A percentile compares a stretch with the other conserved stretches of the same genome.
These are phyloP conservation scores for Plantago lanceolata DNA, from an alignment of 305 asterid species.

Conservation along the genomic window DNA sequence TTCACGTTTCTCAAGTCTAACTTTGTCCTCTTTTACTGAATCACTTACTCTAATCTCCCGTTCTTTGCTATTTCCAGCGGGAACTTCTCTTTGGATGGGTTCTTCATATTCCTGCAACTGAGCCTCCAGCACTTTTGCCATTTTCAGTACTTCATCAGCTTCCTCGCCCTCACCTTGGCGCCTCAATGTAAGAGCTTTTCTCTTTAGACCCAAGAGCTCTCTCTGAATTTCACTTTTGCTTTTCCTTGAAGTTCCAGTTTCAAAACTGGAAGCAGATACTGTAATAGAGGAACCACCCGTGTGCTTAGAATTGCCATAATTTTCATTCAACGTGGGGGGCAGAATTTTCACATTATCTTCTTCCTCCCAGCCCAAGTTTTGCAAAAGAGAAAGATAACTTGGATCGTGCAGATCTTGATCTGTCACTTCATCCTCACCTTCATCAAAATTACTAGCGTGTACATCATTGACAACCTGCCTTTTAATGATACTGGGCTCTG, in stretches of 20 bases:
- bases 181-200: conserved; percentile 76
- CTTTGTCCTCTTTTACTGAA: conserved; percentile 26
- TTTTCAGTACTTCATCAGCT: conserved; percentile 77
- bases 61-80: conserved; percentile 28
- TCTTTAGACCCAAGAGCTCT: conserved; percentile 68
- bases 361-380: conserved; percentile 86
- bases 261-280: conserved; percentile 27
- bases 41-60: conserved; percentile 23
- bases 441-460: conserved; percentile 31
- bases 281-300: conserved; percentile 23
- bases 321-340: conserved; percentile 25
- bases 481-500: conserved; percentile 32
- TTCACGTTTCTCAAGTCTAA: conserved; percentile 32
- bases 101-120: conserved; percentile 63
- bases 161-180: conserved; percentile 75
- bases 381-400: conserved; percentile 66
- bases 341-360: conserved; percentile 39
- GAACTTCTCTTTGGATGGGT: conserved; percentile 32
- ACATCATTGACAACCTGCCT: conserved; percentile 20
- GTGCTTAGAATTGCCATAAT: conserved; percentile 17
- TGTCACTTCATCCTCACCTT: conserved; percentile 49
- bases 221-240: conserved; percentile 80
- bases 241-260: conserved; percentile 37
- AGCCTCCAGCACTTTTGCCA: conserved; percentile 53
- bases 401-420: conserved; percentile 93